phyloP scores from a whole-genome alignment of 2,329 filamentous ascomycete genomes.

The Hypoxylon sp. region DNA sequence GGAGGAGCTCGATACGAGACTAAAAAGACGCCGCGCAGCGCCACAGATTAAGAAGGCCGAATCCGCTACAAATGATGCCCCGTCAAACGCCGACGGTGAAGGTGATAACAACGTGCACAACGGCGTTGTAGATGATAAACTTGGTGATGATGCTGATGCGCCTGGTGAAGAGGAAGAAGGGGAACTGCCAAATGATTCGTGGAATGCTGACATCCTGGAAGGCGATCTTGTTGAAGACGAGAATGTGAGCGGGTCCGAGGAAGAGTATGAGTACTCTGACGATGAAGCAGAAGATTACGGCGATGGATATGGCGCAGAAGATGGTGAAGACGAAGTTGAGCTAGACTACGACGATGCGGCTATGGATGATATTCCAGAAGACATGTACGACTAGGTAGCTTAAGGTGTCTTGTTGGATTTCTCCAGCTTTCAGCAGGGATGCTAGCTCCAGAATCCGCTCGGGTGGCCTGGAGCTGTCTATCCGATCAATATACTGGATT shows the following conservation, averaged over 20 bases:
- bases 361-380: constrained; percentile 39
- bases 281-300: constrained; percentile 41
- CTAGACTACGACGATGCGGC: constrained; percentile 47
- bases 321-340: constrained; percentile 49
- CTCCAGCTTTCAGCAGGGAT: background rate
- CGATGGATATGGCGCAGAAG: constrained; percentile 37
- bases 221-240: constrained; percentile 42
- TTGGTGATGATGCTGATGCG: constrained; percentile 42
- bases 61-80: background rate
- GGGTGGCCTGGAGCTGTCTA: background rate
- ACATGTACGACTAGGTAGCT: constrained; percentile 36
- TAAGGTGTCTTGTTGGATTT: background rate
- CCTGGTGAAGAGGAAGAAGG: constrained; percentile 45
- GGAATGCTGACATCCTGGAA: constrained; percentile 49
- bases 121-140: constrained; percentile 45
- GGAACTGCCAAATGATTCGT: constrained; percentile 44
- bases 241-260: constrained; percentile 39
- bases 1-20: constrained; percentile 46
- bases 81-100: constrained; percentile 22
- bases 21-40: constrained; percentile 28
- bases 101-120: constrained; percentile 40
- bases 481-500: background rate
- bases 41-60: constrained; percentile 13
- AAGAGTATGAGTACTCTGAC: constrained; percentile 50
- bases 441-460: background rate